Conservation (phyloP, 192 early-diverging fungal species). For the Linnemannia schmuckeri region DNA sequence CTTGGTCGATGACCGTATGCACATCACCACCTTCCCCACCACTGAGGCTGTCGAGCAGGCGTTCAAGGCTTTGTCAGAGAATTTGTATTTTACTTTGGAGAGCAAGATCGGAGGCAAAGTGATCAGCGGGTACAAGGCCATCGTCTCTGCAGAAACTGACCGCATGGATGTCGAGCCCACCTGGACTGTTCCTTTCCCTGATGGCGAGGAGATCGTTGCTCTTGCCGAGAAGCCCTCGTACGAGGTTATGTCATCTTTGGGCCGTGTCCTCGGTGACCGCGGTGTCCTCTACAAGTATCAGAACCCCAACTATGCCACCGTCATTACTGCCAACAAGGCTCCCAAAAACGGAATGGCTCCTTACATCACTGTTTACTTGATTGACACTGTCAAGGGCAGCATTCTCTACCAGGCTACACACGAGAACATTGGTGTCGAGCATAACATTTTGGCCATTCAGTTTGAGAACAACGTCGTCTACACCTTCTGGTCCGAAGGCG, state of each 20-base stretch:
- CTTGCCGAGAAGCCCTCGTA: constrained; percentile 59
- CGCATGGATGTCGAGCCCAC: constrained; percentile 58
- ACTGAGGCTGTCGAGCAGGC: constrained; percentile 64
- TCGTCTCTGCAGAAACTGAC: constrained; percentile 61
- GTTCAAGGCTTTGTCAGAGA: constrained; percentile 66
- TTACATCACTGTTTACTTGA: constrained; percentile 77
- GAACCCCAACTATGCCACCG: constrained; percentile 89
- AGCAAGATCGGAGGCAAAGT: constrained; percentile 60
- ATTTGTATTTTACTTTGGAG: constrained; percentile 78
- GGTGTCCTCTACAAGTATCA: constrained; percentile 99
- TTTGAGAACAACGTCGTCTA: constrained; percentile 92
- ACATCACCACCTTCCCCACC: constrained; percentile 69
- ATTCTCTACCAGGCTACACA: constrained; percentile 82
- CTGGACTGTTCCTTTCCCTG: constrained; percentile 72
- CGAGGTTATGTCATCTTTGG: constrained; percentile 87
- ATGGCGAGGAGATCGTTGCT: constrained; percentile 61
- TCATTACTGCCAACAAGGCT: constrained; percentile 71
- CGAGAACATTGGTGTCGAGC: constrained; percentile 63
- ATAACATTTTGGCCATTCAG: constrained; percentile 77
- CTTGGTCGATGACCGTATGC: constrained; percentile 62
- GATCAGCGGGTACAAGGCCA: constrained; percentile 69
- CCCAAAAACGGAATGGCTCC: constrained; percentile 24
- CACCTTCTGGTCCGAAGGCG: constrained; percentile 89
- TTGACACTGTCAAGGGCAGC: constrained; percentile 91
- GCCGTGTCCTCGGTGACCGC: constrained; percentile 94